phyloP scores from a whole-genome alignment of 352 stramenopile genomes.

The Phytopythium vexans region DNA sequence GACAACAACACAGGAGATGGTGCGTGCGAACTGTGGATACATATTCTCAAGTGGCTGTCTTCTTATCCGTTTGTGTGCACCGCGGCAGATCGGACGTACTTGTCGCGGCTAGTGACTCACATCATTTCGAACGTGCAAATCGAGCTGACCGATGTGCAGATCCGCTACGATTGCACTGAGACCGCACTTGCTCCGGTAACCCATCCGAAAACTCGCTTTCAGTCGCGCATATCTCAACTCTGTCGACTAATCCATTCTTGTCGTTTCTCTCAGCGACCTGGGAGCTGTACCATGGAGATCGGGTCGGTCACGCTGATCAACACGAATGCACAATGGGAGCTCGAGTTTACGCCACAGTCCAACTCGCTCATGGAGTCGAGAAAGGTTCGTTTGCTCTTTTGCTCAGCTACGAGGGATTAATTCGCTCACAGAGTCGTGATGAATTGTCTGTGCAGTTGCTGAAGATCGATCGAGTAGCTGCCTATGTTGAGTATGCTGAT shows the following conservation, averaged over 20 bases:
- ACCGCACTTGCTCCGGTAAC: conserved; percentile 64
- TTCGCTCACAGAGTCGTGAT: not conserved
- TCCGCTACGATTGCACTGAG: conserved; percentile 77
- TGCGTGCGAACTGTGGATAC: not conserved
- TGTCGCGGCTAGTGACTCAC: conserved; percentile 76
- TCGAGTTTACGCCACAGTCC: conserved; percentile 73
- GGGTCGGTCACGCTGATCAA: conserved; percentile 68
- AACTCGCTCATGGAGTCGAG: conserved; percentile 73
- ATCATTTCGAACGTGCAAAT: conserved; percentile 88
- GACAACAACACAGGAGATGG: conserved; percentile 3
- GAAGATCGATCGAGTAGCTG: conserved; percentile 53
- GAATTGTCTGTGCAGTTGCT: conserved; percentile 38
- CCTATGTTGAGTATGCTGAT: conserved; percentile 70
- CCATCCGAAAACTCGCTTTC: not conserved
- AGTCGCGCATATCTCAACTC: no score
- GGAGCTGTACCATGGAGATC: conserved; percentile 69
- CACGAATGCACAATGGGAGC: conserved; percentile 69
- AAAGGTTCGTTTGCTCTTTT: conserved; percentile 44
- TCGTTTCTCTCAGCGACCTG: conserved; percentile 37
- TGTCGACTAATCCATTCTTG: not conserved
- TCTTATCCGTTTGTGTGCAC: not conserved
- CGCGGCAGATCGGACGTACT: conserved; percentile 65
- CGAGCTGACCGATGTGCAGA: conserved; percentile 73
- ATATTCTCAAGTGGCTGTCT: no score
- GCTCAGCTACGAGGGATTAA: not conserved